Conservation (phyloP, 140 eudicot species). For the Ambrosia hybrid region DNA sequence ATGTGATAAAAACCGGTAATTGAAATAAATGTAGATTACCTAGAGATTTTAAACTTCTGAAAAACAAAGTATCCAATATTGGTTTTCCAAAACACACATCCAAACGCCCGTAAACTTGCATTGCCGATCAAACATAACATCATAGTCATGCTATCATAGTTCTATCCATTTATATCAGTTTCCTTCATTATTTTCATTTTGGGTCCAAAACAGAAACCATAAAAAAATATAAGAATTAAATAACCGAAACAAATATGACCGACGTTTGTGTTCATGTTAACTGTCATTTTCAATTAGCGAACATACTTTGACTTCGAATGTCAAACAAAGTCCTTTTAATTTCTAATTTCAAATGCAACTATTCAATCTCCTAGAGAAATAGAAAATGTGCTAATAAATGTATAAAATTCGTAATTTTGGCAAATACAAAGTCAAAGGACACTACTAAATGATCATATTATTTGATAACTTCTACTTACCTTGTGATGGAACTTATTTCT, state of each 20-base stretch:
- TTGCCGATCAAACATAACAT: constrained; percentile 14
- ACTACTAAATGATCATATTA: not conserved
- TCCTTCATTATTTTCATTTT: not conserved
- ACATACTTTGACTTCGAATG: not conserved
- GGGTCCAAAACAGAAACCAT: not conserved
- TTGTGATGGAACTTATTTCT: constrained; percentile 50
- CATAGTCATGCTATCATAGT: constrained; percentile 4
- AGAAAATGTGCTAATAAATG: too few relatives aligned
- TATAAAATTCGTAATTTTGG: too few relatives aligned
- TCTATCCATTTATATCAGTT: not conserved
- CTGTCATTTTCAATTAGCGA: not conserved
- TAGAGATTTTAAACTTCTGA: too few relatives aligned
- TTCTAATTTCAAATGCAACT: too few relatives aligned
- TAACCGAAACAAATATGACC: constrained; percentile 4
- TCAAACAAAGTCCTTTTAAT: not conserved
- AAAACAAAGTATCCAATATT: not conserved
- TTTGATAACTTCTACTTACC: constrained; percentile 34
- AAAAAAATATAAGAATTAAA: not conserved
- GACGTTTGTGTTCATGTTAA: not conserved
- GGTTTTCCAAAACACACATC: not conserved
- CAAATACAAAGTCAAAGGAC: constrained; percentile 21
- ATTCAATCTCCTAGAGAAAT: too few relatives aligned
- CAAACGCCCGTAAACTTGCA: constrained; percentile 17
- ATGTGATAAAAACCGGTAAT: too few relatives aligned
- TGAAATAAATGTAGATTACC: too few relatives aligned